These are phyloP conservation scores for Coniosporium apollinis DNA, from an alignment of 495 filamentous ascomycete species.

Conservation along the genomic window DNA sequence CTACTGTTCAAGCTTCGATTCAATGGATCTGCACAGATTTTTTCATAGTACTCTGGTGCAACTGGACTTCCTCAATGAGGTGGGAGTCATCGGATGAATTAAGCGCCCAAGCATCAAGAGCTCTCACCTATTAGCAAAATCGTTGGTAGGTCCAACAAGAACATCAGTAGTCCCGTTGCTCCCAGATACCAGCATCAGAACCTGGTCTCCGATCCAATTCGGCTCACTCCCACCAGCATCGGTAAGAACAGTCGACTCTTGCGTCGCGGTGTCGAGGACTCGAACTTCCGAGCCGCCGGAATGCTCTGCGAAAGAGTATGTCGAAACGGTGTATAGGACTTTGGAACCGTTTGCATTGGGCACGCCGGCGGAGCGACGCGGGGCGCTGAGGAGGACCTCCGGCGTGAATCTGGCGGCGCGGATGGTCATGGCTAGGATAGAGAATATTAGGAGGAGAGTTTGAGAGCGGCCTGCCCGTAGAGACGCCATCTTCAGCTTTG, in stretches of 20 bases:
- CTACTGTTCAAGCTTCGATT: no score
- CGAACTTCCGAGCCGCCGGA: conserved; percentile 57
- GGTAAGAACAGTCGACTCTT: conserved; percentile 47
- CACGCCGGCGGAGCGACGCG: conserved; percentile 57
- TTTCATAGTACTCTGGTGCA: no score
- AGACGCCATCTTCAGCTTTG: neutral
- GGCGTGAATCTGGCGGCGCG: conserved; percentile 24
- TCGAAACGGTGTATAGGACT: conserved; percentile 55
- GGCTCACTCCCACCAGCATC: conserved; percentile 50
- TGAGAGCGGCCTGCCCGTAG: conserved; percentile 1
- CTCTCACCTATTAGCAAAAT: conserved; percentile 1
- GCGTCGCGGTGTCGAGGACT: conserved; percentile 52
- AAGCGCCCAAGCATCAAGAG: no score
- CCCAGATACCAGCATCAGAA: conserved; percentile 47
- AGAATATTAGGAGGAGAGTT: no score
- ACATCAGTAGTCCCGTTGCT: conserved; percentile 49
- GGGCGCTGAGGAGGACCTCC: conserved; percentile 62
- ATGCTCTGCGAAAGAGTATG: conserved; percentile 74
- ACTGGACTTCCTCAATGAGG: no score
- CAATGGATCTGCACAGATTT: no score
- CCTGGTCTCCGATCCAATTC: conserved; percentile 52
- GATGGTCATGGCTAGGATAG: conserved; percentile 20
- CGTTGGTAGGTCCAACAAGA: conserved; percentile 21
- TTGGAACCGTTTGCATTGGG: conserved; percentile 57
- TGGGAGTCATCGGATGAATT: no score